Evolutionary conservation across 1,139 yeast genomes (phyloP).

Genomic region (Blastobotrys capitulatus): DNA sequence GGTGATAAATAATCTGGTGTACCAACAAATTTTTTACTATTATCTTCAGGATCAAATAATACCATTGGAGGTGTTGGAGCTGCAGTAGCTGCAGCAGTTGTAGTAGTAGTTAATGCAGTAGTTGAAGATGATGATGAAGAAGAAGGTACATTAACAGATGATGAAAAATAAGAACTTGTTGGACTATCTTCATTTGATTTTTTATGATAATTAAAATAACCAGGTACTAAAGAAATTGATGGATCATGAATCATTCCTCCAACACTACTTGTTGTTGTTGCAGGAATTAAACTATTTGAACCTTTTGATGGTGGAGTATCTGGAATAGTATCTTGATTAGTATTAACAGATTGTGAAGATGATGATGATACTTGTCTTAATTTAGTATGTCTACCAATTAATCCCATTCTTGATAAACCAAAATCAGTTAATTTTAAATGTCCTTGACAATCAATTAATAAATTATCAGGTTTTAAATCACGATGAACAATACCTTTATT

Average conservation of each 20-base stretch:
- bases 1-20: conserved; percentile 98
- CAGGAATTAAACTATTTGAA: too few species aligned
- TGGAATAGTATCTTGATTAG: not conserved
- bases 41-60: conserved; percentile 26
- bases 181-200: not conserved
- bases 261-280: too few species aligned
- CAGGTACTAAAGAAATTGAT: conserved; percentile 29
- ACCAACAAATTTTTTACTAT: conserved; percentile 66
- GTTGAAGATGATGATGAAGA: not conserved
- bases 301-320: not conserved
- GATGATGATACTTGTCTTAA: not conserved
- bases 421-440: conserved; percentile 92
- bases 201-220: conserved; percentile 24
- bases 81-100: not conserved
- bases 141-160: not conserved
- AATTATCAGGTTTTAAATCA: conserved; percentile 91
- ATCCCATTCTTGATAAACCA: conserved; percentile 87
- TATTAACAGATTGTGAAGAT: not conserved
- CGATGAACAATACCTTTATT: conserved; percentile 86
- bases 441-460: conserved; percentile 79
- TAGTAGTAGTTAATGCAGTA: conserved; percentile 1
- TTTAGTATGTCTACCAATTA: conserved; percentile 67
- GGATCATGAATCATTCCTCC: conserved; percentile 20
- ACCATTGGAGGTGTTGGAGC: conserved; percentile 20
- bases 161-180: not conserved